Conservation (phyloP, 257 asterid species). For the Echites panduratus region DNA sequence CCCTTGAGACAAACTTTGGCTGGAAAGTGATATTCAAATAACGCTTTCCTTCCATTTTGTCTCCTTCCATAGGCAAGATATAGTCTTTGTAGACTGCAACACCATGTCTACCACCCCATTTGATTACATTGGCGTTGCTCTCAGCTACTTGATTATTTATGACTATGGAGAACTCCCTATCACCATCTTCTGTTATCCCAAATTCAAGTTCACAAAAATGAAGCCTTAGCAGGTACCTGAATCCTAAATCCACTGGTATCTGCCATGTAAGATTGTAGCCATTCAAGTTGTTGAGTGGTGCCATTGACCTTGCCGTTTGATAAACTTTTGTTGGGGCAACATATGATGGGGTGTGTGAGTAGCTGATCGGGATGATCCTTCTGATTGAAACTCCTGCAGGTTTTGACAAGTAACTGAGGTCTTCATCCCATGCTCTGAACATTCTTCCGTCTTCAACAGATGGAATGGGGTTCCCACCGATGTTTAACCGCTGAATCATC, state of each 20-base stretch:
- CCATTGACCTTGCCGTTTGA: slow-evolving; percentile 39
- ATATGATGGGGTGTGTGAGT: slow-evolving; percentile 16
- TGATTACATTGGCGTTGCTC: slow-evolving; percentile 26
- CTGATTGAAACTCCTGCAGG: slow-evolving; percentile 27
- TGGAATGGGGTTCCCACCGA: slow-evolving; percentile 48
- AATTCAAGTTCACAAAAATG: slow-evolving; percentile 41
- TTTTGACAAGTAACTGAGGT: slow-evolving; percentile 33
- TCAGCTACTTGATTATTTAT: slow-evolving; percentile 51
- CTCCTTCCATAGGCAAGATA: slow-evolving; percentile 57
- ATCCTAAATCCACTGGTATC: slow-evolving; percentile 54
- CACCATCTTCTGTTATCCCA: slow-evolving; percentile 19
- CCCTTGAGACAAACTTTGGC: slow-evolving; percentile 23
- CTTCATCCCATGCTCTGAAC: slow-evolving; percentile 56
- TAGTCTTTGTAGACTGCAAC: slow-evolving; percentile 46
- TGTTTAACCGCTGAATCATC: slow-evolving; percentile 49
- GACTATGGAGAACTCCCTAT: slow-evolving; percentile 29
- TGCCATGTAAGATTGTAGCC: slow-evolving; percentile 37
- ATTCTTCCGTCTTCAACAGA: slow-evolving; percentile 47
- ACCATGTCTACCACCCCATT: slow-evolving; percentile 30
- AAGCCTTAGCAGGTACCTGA: slow-evolving; percentile 58
- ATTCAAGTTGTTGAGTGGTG: slow-evolving; percentile 14
- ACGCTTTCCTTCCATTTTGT: slow-evolving; percentile 33
- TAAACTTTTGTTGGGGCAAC: slow-evolving; percentile 39
- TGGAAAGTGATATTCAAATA: slow-evolving; percentile 37
- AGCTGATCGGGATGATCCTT: slow-evolving; percentile 22